Base-by-base conservation (phyloP, 805 yeast genomes). In the Pichia sporocuriosa region DNA sequence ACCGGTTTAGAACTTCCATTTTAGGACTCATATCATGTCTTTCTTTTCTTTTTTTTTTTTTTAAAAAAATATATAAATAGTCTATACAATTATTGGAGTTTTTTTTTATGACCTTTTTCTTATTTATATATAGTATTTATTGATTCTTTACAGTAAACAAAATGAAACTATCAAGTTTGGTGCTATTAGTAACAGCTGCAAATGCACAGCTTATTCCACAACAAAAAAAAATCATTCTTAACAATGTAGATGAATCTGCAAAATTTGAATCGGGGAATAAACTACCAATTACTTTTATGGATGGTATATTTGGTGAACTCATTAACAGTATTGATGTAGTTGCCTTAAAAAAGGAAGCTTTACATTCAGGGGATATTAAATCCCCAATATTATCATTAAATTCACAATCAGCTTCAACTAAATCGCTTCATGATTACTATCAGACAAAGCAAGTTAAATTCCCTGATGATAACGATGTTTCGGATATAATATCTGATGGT, bases 391-490 rank as follows among this genome's bases (percentile, higher is more conserved):
- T 4, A n/a, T n/a, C n/a, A n/a, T n/a, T 21, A 10, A 29, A 26
- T 6, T 9, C 13, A 6, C 10, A 6, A 16, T 15, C 20, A 4
- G 13, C 37, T 4, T 16, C 39, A 11, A 20, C 37, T 26, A 12
- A 6, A 4, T 23, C 33, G 11, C 17, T 27, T 12, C 15, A 39
- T 43, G 25, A 40, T 39, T 30, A 46, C 26, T 56, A 53, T 37
- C 42, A 36, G 17, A 45, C 48, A 23, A 54, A 57, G 33, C 54
- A 50, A 31, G 20, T 63, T 16, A 43, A 49, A 3, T 54, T 57
- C 2, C 72, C 73, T 1, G 47, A 51, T 21, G 58, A 60, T 26
- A 67, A 68, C 40, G 67, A 67, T 35, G 55, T 67, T 11, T 46
- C 57, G 3, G 72, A 67, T 35, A 45, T 59, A 31, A 16, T 33